These are phyloP conservation scores for Blastobotrys arbuscula DNA, from an alignment of 1,139 yeast genomes.

Conservation along the genomic window DNA sequence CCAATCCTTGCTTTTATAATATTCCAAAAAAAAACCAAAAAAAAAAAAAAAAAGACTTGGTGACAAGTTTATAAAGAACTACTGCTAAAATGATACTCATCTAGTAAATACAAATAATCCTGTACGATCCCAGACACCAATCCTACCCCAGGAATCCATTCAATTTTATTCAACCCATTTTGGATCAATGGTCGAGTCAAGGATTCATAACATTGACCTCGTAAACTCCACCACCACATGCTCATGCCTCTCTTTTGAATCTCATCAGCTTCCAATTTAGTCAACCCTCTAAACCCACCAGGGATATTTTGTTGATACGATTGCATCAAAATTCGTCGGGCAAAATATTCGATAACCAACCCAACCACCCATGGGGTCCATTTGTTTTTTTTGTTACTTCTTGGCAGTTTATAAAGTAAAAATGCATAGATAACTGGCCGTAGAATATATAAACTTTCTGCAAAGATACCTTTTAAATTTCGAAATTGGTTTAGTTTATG, in stretches of 20 bases:
- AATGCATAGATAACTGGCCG: slow-evolving; percentile 37
- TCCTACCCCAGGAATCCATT: slow-evolving; percentile 32
- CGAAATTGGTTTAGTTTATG: slow-evolving; percentile 13
- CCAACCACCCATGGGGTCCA: slow-evolving; percentile 43
- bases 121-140: slow-evolving; percentile 32
- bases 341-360: slow-evolving; percentile 31
- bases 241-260: slow-evolving; percentile 29
- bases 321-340: slow-evolving; percentile 27
- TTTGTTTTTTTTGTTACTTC: slow-evolving; percentile 13
- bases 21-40: too few relatives aligned
- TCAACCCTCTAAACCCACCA: slow-evolving; percentile 29
- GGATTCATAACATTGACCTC: slow-evolving; percentile 37
- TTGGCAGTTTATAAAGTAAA: slow-evolving; percentile 27
- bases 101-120: slow-evolving; percentile 38
- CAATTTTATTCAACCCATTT: slow-evolving; percentile 23
- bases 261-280: slow-evolving; percentile 35
- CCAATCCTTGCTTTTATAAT: not conserved
- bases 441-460: slow-evolving; percentile 35
- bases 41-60: too few relatives aligned
- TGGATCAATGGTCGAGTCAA: slow-evolving; percentile 33
- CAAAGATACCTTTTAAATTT: slow-evolving; percentile 27
- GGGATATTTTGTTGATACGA: slow-evolving; percentile 23
- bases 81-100: slow-evolving; percentile 37
- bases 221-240: slow-evolving; percentile 38
- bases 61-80: slow-evolving; percentile 26